Evolutionary conservation across 768 basidiomycete genomes (phyloP).

Genomic region (Podaxis mareebaensis): DNA sequence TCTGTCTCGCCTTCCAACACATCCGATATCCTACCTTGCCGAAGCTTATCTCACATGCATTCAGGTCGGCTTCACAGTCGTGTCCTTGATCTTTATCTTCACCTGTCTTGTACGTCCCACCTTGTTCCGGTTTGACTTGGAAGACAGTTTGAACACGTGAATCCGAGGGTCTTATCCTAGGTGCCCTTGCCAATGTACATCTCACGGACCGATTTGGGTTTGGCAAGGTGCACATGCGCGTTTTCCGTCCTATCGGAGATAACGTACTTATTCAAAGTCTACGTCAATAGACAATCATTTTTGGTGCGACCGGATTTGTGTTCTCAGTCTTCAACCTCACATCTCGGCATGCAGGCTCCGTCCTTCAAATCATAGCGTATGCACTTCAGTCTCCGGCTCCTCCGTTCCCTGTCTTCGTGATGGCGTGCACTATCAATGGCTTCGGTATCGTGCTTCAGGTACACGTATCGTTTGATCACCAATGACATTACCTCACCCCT

Average conservation of each 20-base stretch:
- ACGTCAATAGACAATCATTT: slow-evolving; percentile 9
- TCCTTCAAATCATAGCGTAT: slow-evolving; percentile 55
- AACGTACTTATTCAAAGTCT: not conserved
- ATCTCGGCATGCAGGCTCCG: slow-evolving; percentile 39
- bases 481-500: not conserved
- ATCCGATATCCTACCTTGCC: not conserved
- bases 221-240: slow-evolving; percentile 35
- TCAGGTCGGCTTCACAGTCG: slow-evolving; percentile 52
- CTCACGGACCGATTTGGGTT: slow-evolving; percentile 40
- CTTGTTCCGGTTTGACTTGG: not conserved
- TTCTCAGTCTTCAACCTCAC: not conserved
- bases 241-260: not conserved
- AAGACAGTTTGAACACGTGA: not conserved
- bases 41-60: not conserved
- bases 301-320: slow-evolving; percentile 3
- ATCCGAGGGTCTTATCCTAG: slow-evolving; percentile 40
- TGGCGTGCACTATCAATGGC: slow-evolving; percentile 46
- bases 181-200: slow-evolving; percentile 40
- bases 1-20: not conserved
- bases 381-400: slow-evolving; percentile 53
- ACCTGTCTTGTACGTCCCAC: slow-evolving; percentile 36
- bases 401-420: slow-evolving; percentile 64
- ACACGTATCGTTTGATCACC: slow-evolving; percentile 1
- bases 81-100: slow-evolving; percentile 60
- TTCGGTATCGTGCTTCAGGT: slow-evolving; percentile 48